Percentiles rank a stretch among this genome's conserved stretches.
Conservation (phyloP, 345 rosid species). For the Murraya paniculata region DNA sequence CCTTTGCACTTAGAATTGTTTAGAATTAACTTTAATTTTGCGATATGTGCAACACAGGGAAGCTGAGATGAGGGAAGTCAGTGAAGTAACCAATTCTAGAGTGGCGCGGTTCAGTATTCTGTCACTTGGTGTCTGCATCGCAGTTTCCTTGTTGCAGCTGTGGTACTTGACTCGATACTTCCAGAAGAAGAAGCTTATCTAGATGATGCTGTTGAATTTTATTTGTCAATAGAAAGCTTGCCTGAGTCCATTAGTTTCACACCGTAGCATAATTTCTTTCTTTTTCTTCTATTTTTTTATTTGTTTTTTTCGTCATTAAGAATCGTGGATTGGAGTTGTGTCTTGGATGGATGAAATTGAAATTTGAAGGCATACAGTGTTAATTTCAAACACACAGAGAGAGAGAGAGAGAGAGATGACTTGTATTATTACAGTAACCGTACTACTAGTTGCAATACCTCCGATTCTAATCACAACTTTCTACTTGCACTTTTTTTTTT, state of each 20-base stretch:
- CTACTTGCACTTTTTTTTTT: no score
- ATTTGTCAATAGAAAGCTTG: not conserved
- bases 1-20: not conserved
- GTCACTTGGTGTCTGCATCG: conserved; percentile 67
- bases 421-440: not conserved
- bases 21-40: not conserved
- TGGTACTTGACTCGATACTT: conserved; percentile 64
- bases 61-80: conserved; percentile 67
- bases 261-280: not conserved
- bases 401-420: not conserved
- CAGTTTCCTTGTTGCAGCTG: conserved; percentile 52
- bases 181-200: conserved; percentile 75
- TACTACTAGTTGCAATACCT: not conserved
- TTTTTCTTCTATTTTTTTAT: not conserved
- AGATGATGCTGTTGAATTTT: not conserved
- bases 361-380: not conserved
- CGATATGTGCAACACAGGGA: conserved; percentile 41
- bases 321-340: not conserved
- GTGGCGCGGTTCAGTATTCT: conserved; percentile 82
- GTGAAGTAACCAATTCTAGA: conserved; percentile 63
- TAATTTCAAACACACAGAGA: not conserved
- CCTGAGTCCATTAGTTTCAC: not conserved
- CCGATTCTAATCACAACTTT: no score
- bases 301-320: not conserved
- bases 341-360: not conserved